Conservation (phyloP, 2,329 filamentous ascomycete genomes). For the Ceratocystiopsis sp. region DNA sequence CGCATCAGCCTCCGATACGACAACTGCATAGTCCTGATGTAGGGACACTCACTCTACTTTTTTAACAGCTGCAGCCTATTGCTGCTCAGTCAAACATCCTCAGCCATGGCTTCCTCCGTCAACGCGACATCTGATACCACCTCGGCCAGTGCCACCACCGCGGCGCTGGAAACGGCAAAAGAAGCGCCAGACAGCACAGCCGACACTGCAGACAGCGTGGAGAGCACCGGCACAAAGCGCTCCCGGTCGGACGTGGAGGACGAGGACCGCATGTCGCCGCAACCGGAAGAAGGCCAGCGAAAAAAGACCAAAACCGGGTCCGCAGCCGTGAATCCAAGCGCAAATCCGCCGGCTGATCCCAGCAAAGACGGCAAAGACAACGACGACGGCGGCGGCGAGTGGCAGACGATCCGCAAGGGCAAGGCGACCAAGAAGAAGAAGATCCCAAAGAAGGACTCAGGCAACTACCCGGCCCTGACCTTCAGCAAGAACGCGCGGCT, state of each 20-base stretch:
- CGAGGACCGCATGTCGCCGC: background rate
- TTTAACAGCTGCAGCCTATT: no score
- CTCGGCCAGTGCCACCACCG: no score
- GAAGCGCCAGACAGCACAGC: background rate
- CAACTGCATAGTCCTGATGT: no score
- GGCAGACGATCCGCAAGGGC: slow-evolving; percentile 33
- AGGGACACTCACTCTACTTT: no score
- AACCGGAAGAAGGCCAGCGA: background rate
- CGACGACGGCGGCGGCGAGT: slow-evolving; percentile 16
- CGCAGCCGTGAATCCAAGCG: no score
- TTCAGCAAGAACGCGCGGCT: slow-evolving; percentile 42
- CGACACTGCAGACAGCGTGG: background rate
- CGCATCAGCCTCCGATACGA: no score
- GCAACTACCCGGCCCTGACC: slow-evolving; percentile 40
- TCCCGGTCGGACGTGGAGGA: slow-evolving; percentile 3
- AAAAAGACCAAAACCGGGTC: background rate
- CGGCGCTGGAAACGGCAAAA: no score
- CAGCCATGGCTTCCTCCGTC: background rate
- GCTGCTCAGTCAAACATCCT: background rate
- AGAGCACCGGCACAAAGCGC: background rate
- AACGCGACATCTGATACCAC: background rate
- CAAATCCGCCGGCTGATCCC: background rate
- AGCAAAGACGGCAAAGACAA: slow-evolving; percentile 13
- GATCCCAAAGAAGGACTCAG: slow-evolving; percentile 34
- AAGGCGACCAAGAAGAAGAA: slow-evolving; percentile 39